Evolutionary conservation across 805 yeast species (phyloP), one percentile per base, ranked within the genome.

Genomic region (Candida stauntonica): DNA sequence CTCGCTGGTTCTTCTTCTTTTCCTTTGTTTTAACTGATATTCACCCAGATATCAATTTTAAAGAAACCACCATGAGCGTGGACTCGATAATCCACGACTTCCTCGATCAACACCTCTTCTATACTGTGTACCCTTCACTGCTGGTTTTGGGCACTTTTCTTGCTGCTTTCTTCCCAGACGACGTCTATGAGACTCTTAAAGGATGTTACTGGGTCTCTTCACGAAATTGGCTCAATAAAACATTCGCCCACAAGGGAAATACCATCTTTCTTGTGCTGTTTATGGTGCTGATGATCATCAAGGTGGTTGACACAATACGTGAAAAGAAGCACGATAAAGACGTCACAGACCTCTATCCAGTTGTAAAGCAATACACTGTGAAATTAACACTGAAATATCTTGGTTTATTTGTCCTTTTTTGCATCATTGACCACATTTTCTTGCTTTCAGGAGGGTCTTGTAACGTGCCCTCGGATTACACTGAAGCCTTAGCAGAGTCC

Each of bases 371-470:
- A 18, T 28, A 28, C 30, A 15, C 30, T 7, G 7, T 14, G 7
- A 28, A 15, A 28, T 18, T 28, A 15, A 7, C 18, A 6, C 8
- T 28, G 30, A 28, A 28, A 15, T 28, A 28, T 14, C 6, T 28
- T 7, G 11, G 30, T 12, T 18, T 28, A 14, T 28, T n/a, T 7
- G 30, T 28, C 4, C 28, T 42, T 18, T 47, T 47, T 32, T 31
- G 9, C 17, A 14, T 38, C 36, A 42, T 47, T 29, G 51, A 47
- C 19, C 44, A 40, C 18, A 8, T 41, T 6, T 47, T 47, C 38
- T 3, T 47, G 6, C 11, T 3, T 12, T 42, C 48, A 2, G 51
- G 51, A 7, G 51, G 51, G 3, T n/a, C 28, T 3, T 47, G 51
- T 20, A 8, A 27, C 7, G 29, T 46, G 13, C n/a, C 33, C 12